Evolutionary conservation across 495 filamentous ascomycete species (phyloP), one percentile per base, ranked within the genome.

Genomic region (Schizothecium vesticola): DNA sequence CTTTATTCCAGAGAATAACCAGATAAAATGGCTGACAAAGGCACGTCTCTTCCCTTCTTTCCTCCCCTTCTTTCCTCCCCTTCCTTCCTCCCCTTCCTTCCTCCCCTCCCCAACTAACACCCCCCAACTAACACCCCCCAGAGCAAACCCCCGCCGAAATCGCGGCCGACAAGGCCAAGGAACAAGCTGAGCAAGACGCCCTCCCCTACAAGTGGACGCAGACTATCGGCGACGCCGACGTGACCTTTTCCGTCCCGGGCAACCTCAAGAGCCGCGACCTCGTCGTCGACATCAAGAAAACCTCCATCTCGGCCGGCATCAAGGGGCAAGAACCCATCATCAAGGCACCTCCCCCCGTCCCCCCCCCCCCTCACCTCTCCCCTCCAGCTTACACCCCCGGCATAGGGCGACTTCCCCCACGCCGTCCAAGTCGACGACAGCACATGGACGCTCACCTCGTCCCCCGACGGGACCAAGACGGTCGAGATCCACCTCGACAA

Each of bases 121-220:
- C 16, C 13, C 16, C 65, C n/a, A n/a, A n/a, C n/a, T n/a, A n/a
- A n/a, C n/a, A n/a, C 58, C 26, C 66, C 22, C 26, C 59, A 70
- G 87, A 88, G 58, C 84, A 78, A 23, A 84, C 86, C 61, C 78
- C 83, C 51, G 86, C 86, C 60, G 79, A 87, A 72, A 90, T 93
- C 75, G 87, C 87, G 43, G 89, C 89, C 29, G 87, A 89, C 75
- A 88, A 88, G 75, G 89, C 87, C 66, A 89, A 89, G 76, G 93
- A 99, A 79, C 85, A 85, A 31, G 90, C 88, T 36, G 95, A 98
- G 79, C 95, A 99, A 82, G 92, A 91, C 23, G 85, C 89, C 56
- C 89, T 99, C 11, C 95, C 95, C 4, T 99, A 99, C 88, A 93
- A 95, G 81, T 99, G 95, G 95, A 91, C 87, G 2, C 95, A 99